Evolutionary conservation across 2,329 filamentous ascomycete genomes (phyloP).

Genomic region (Fragosphaeria purpurea): DNA sequence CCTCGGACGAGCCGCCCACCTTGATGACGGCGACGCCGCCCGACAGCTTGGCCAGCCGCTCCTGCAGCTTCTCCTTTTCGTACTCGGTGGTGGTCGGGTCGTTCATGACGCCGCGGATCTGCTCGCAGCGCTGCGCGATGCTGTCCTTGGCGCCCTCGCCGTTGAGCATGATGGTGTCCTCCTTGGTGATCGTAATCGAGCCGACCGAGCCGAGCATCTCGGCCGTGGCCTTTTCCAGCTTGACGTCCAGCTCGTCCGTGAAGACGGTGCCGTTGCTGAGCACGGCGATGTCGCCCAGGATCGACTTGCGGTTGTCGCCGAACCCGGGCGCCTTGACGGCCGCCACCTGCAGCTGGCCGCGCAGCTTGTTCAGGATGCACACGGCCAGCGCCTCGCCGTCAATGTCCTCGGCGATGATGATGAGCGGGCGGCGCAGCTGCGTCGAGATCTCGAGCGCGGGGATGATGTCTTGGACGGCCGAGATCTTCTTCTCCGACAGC

Average conservation of each 20-base stretch:
- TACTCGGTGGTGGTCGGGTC: conserved; percentile 95
- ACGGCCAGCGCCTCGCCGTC: conserved; percentile 97
- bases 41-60: conserved; percentile 98
- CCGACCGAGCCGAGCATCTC: conserved; percentile 96
- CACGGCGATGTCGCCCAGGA: conserved; percentile 91
- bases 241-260: conserved; percentile 95
- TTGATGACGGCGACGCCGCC: conserved; percentile 99
- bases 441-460: conserved; percentile 95
- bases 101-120: conserved; percentile 93
- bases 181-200: conserved; percentile 99
- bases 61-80: conserved; percentile 99
- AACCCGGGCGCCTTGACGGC: conserved; percentile 99
- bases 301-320: conserved; percentile 99
- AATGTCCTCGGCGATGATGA: conserved; percentile 99
- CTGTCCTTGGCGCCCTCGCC: conserved; percentile 91
- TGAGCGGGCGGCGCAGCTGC: conserved; percentile 84
- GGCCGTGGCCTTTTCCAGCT: conserved; percentile 94
- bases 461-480: conserved; percentile 96
- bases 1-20: conserved; percentile 93
- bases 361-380: conserved; percentile 99
- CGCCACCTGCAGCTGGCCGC: conserved; percentile 95
- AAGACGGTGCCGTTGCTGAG: conserved; percentile 97
- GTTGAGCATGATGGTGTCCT: conserved; percentile 98
- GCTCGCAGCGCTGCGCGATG: conserved; percentile 92
- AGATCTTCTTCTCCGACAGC: conserved; percentile 99